Conservation (phyloP, 768 basidiomycete species). For the Sporobolomyces roseus region DNA sequence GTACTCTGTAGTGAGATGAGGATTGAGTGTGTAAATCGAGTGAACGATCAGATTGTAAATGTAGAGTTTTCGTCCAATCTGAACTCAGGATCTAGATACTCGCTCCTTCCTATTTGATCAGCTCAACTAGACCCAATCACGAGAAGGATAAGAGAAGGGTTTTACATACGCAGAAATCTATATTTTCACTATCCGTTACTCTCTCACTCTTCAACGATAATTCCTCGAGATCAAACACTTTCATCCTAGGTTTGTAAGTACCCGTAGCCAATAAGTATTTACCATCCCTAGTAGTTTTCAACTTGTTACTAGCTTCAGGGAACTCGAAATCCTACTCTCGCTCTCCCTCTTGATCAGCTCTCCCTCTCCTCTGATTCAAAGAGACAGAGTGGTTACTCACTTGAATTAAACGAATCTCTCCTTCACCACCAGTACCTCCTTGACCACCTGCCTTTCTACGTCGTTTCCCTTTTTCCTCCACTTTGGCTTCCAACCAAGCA, state of each 20-base stretch:
- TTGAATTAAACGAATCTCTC: conserved; percentile 45
- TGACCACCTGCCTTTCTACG: conserved; percentile 45
- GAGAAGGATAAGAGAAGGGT: conserved; percentile 43
- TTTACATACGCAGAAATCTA: conserved; percentile 91
- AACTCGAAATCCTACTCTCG: conserved; percentile 82
- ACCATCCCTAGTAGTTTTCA: conserved; percentile 87
- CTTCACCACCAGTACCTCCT: conserved; percentile 38
- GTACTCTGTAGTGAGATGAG: conserved; percentile 83
- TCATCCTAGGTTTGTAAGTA: conserved; percentile 94
- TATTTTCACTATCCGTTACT: conserved; percentile 92
- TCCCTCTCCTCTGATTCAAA: background rate
- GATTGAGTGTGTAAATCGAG: conserved; percentile 91
- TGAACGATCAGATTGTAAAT: conserved; percentile 92
- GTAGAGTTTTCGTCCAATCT: conserved; percentile 98
- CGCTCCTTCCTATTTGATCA: background rate
- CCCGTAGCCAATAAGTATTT: conserved; percentile 90
- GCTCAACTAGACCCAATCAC: background rate
- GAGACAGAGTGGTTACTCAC: conserved; percentile 20
- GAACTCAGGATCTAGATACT: conserved; percentile 74
- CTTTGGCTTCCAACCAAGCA: conserved; percentile 44
- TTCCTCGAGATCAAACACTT: conserved; percentile 90
- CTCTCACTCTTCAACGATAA: conserved; percentile 91
- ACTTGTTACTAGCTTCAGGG: conserved; percentile 86
- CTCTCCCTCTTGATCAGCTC: background rate
- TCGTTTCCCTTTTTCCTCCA: conserved; percentile 45